Percentiles rank a stretch among this genome's conserved stretches.
Conservation (phyloP, 305 asterid genomes). For the Plantago coronopus region DNA sequence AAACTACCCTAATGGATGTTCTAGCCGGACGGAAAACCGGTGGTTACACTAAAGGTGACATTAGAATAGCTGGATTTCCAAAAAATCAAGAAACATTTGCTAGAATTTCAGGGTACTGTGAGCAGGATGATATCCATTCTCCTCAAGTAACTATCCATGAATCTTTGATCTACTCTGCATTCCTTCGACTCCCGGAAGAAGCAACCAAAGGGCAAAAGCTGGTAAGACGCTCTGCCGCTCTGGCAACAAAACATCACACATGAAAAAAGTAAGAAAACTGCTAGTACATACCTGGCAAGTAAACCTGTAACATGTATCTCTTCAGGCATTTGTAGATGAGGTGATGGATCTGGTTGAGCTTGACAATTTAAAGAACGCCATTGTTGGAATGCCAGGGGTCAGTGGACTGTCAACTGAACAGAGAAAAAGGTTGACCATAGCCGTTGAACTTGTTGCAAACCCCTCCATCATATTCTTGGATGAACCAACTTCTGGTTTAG, state of each 20-base stretch:
- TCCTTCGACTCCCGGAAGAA: constrained; percentile 61
- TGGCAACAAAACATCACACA: background rate
- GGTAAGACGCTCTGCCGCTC: constrained; percentile 41
- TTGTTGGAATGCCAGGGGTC: constrained; percentile 66
- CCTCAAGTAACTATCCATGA: constrained; percentile 65
- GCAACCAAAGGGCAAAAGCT: constrained; percentile 47
- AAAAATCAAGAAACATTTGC: constrained; percentile 66
- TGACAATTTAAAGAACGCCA: constrained; percentile 51
- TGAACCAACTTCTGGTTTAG: constrained; percentile 78
- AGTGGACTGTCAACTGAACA: constrained; percentile 72
- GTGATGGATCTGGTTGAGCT: constrained; percentile 69
- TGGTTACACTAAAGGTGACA: constrained; percentile 56
- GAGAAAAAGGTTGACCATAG: constrained; percentile 68
- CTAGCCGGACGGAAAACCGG: constrained; percentile 62
- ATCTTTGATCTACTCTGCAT: constrained; percentile 66
- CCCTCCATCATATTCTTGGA: constrained; percentile 73
- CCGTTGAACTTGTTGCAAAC: constrained; percentile 65
- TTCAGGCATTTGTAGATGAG: constrained; percentile 59
- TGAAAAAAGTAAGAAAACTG: background rate
- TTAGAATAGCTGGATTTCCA: constrained; percentile 60
- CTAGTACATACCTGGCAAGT: background rate
- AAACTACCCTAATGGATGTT: constrained; percentile 70
- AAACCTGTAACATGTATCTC: constrained; percentile 7
- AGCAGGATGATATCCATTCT: constrained; percentile 67
- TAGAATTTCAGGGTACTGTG: constrained; percentile 65